These are phyloP conservation scores for Sphagnurus paluster DNA, from an alignment of 1,284 basidiomycete species.

Conservation along the genomic window DNA sequence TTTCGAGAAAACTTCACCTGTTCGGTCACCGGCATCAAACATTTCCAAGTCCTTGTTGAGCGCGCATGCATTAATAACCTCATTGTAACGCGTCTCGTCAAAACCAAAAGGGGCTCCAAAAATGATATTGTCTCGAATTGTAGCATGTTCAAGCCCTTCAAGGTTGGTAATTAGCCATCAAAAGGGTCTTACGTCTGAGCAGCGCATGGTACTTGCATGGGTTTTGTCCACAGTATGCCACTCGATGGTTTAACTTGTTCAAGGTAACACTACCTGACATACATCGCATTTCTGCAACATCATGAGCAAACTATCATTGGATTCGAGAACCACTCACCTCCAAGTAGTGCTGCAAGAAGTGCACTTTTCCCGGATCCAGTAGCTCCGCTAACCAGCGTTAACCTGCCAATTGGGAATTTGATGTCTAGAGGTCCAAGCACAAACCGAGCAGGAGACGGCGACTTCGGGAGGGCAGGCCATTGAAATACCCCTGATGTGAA, in stretches of 20 bases:
- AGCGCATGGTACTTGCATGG: conserved; percentile 54
- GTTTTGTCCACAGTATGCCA: conserved; percentile 69
- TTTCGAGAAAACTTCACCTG: too few relatives aligned
- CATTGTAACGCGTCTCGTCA: conserved; percentile 70
- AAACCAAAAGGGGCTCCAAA: conserved; percentile 71
- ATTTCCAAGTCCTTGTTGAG: conserved; percentile 72
- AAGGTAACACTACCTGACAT: conserved; percentile 58
- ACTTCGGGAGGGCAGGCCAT: conserved; percentile 47
- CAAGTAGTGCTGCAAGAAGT: conserved; percentile 62
- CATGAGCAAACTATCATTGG: conserved; percentile 10
- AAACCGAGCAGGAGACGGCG: conserved; percentile 38
- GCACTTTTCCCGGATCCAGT: conserved; percentile 84
- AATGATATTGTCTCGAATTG: conserved; percentile 79
- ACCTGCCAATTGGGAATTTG: conserved; percentile 54
- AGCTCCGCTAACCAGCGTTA: conserved; percentile 70
- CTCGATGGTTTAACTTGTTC: conserved; percentile 61
- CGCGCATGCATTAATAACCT: conserved; percentile 80
- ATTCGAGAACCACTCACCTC: conserved; percentile 43
- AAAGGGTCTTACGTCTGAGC: not conserved
- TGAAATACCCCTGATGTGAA: conserved; percentile 56
- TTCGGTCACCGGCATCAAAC: conserved; percentile 82
- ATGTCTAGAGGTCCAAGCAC: conserved; percentile 60
- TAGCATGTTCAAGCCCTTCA: conserved; percentile 70
- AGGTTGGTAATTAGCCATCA: not conserved
- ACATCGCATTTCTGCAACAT: conserved; percentile 64